phyloP scores from a whole-genome alignment of 768 basidiomycete genomes.

The Suillus discolor region DNA sequence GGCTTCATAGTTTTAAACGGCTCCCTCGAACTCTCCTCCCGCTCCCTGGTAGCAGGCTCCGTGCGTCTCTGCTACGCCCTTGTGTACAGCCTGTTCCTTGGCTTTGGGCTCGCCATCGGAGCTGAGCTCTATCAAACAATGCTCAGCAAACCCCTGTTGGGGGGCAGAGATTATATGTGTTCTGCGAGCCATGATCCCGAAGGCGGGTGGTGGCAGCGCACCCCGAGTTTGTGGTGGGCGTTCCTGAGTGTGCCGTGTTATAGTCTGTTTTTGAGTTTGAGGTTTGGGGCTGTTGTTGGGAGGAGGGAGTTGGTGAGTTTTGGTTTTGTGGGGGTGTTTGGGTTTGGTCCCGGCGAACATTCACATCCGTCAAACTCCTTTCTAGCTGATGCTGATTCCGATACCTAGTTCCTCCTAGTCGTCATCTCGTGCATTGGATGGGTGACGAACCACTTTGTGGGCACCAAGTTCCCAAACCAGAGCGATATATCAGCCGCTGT shows the following conservation, averaged over 20 bases:
- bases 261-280: conserved; percentile 65
- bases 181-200: conserved; percentile 50
- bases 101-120: conserved; percentile 84
- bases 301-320: conserved; percentile 55
- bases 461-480: conserved; percentile 61
- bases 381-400: neutral
- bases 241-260: conserved; percentile 75
- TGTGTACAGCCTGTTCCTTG: conserved; percentile 76
- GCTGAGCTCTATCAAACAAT: conserved; percentile 66
- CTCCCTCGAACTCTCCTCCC: conserved; percentile 75
- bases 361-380: neutral
- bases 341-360: neutral
- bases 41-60: conserved; percentile 83
- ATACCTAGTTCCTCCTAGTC: conserved; percentile 44
- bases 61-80: conserved; percentile 81
- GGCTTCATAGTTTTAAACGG: conserved; percentile 75
- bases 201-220: conserved; percentile 75
- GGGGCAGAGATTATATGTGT: conserved; percentile 65
- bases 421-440: conserved; percentile 70
- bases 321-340: neutral
- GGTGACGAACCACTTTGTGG: conserved; percentile 72
- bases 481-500: conserved; percentile 79
- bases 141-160: conserved; percentile 46
- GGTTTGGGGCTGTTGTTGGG: conserved; percentile 61
- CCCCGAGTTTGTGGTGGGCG: conserved; percentile 74